Conservation (phyloP, 805 yeast species). For the Nakazawaea ishiwadae region DNA sequence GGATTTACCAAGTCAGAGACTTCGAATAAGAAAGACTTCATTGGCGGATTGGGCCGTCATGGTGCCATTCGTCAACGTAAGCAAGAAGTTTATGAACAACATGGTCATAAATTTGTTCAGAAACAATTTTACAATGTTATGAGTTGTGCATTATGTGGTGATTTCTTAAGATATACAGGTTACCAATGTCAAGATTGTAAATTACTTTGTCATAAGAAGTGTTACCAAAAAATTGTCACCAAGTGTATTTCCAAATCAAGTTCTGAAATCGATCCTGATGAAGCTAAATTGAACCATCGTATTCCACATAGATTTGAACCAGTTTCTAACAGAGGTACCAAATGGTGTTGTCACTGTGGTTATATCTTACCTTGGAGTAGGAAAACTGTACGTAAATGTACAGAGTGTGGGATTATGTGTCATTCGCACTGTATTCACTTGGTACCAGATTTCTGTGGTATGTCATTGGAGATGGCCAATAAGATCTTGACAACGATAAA, state of each 20-base stretch:
- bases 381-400: slow-evolving; percentile 87
- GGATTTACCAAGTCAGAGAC: slow-evolving; percentile 67
- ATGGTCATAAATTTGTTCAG: slow-evolving; percentile 95
- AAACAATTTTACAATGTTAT: slow-evolving; percentile 93
- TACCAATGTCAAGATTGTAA: slow-evolving; percentile 83
- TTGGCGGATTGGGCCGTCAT: slow-evolving; percentile 83
- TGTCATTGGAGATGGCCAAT: slow-evolving; percentile 96
- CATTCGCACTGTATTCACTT: slow-evolving; percentile 89
- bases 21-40: slow-evolving; percentile 41
- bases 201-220: slow-evolving; percentile 75
- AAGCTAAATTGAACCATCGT: slow-evolving; percentile 84
- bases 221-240: slow-evolving; percentile 75
- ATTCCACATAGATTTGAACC: slow-evolving; percentile 96
- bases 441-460: slow-evolving; percentile 98
- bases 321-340: slow-evolving; percentile 88
- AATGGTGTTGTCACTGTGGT: slow-evolving; percentile 99
- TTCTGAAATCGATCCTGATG: slow-evolving; percentile 65
- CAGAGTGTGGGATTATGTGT: slow-evolving; percentile 92
- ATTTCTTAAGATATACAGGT: slow-evolving; percentile 83
- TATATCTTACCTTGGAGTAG: slow-evolving; percentile 93
- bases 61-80: slow-evolving; percentile 96
- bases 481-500: slow-evolving; percentile 81
- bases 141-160: slow-evolving; percentile 98
- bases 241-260: slow-evolving; percentile 79
- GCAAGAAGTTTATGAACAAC: slow-evolving; percentile 86